A percentile compares a stretch with the other conserved stretches of the same genome.
phyloP scores from a whole-genome alignment of 2,329 filamentous ascomycete species.

The Colletotrichum musicola region DNA sequence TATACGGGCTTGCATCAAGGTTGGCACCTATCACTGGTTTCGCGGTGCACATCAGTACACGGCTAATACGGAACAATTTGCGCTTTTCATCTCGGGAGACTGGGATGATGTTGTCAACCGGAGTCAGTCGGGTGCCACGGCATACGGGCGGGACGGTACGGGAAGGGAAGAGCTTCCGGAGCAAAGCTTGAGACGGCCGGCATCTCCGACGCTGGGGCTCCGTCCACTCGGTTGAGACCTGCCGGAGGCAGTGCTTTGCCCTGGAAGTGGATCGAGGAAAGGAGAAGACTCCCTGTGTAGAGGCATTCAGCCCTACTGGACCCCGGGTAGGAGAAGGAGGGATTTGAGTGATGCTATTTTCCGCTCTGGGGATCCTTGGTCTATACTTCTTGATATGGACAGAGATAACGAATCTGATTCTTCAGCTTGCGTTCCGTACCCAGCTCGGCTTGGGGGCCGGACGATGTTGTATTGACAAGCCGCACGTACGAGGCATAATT shows the following conservation, averaged over 20 bases:
- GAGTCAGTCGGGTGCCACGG: constrained; percentile 2
- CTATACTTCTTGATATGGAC: too few relatives aligned
- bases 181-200: constrained; percentile 6
- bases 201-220: constrained; percentile 18
- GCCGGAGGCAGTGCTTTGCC: constrained; percentile 9
- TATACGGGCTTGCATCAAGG: too few relatives aligned
- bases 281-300: background rate
- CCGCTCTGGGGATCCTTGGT: background rate
- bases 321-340: background rate
- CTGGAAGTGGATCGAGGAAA: constrained; percentile 2
- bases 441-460: constrained; percentile 11
- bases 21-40: background rate
- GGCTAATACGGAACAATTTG: background rate
- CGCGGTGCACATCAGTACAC: background rate
- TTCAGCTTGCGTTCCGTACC: constrained; percentile 15
- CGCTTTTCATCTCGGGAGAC: background rate
- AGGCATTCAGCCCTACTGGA: constrained; percentile 17
- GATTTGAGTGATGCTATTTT: background rate
- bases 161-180: background rate
- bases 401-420: background rate
- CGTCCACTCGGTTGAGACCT: constrained; percentile 1
- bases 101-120: background rate
- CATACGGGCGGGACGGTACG: constrained; percentile 27
- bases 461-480: constrained; percentile 2
- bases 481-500: background rate